Percentiles rank a stretch among this genome's conserved stretches.
Conservation (phyloP, 2,329 filamentous ascomycete genomes). For the Fusarium sororula region DNA sequence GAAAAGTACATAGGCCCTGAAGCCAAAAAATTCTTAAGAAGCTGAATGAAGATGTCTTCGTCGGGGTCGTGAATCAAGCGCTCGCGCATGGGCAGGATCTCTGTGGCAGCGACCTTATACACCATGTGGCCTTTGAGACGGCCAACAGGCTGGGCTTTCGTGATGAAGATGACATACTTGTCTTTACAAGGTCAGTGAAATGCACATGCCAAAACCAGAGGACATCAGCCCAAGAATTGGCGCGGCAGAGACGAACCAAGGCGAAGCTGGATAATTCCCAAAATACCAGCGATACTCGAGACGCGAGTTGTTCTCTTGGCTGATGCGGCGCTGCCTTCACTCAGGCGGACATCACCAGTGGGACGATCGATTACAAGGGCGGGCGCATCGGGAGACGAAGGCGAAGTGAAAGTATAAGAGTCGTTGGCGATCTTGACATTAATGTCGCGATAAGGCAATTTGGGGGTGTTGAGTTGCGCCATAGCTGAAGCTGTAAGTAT, state of each 20-base stretch:
- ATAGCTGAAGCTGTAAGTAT: constrained; percentile 38
- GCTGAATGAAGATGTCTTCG: constrained; percentile 87
- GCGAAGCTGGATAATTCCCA: constrained; percentile 92
- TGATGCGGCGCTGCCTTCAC: constrained; percentile 78
- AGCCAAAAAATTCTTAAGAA: constrained; percentile 84
- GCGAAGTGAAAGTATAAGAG: constrained; percentile 96
- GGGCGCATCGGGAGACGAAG: constrained; percentile 88
- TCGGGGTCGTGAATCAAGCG: constrained; percentile 90
- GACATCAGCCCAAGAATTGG: constrained; percentile 13
- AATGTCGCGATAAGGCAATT: constrained; percentile 89
- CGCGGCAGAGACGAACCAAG: constrained; percentile 70
- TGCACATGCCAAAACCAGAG: constrained; percentile 12
- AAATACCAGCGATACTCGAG: constrained; percentile 92
- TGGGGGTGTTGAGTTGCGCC: constrained; percentile 49
- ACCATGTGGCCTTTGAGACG: constrained; percentile 95
- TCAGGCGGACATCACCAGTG: constrained; percentile 87
- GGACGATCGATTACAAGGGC: constrained; percentile 91
- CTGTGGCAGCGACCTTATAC: constrained; percentile 90
- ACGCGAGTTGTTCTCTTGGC: constrained; percentile 78
- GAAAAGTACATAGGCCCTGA: constrained; percentile 96
- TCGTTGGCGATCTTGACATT: constrained; percentile 93
- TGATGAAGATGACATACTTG: constrained; percentile 97
- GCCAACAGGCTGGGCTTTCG: constrained; percentile 90
- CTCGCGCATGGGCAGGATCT: constrained; percentile 93
- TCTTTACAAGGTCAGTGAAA: constrained; percentile 57